Evolutionary conservation across 306 rosid genomes (phyloP), one percentile per base, ranked within the genome.

Genomic region (Spatholobus suberectus): DNA sequence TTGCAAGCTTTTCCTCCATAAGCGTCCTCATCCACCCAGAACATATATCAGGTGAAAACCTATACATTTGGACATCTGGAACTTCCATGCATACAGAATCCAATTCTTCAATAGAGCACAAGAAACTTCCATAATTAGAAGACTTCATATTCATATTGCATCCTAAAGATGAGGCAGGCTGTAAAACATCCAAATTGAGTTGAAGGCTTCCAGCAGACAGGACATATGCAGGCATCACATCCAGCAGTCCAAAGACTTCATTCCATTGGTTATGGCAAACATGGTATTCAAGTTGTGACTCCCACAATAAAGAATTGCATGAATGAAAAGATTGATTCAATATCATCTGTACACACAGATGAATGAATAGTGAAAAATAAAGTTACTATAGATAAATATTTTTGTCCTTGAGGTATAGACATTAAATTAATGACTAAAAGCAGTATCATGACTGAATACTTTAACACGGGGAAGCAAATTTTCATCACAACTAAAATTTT

Each of bases 221-320:
- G 79, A 73, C 86, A 84, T 85, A 83, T 46, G 81, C 59, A 61
- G 99, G 98, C 65, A 93, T 86, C 82, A 84, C 62, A 81, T 93
- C 97, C 68, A 95, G 85, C 70, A 95, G 86, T 79, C 78, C 84
- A 62, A 87, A 92, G 76, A 95, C 93, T 72, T 89, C 93, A 58
- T 89, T 89, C 99, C 98, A 91, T 78, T 92, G 83, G 85, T 91
- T 82, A 80, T 80, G 99, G 83, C 87, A 83, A 71, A 83, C 70
- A 57, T 92, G 91, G 86, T 92, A 95, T 51, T 93, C 99, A 78
- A 95, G 96, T 84, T 93, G 88, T 70, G 99, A 93, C 85, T 95
- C 99, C 99, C 99, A 95, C 81, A 88, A 78, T 44, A 95, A 83
- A 67, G 90, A 81, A 81, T 82, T 86, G 80, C 79, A 91, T 73